These are phyloP conservation scores for Microbotryum saponariae DNA, from an alignment of 1,284 basidiomycete genomes.

Conservation along the genomic window DNA sequence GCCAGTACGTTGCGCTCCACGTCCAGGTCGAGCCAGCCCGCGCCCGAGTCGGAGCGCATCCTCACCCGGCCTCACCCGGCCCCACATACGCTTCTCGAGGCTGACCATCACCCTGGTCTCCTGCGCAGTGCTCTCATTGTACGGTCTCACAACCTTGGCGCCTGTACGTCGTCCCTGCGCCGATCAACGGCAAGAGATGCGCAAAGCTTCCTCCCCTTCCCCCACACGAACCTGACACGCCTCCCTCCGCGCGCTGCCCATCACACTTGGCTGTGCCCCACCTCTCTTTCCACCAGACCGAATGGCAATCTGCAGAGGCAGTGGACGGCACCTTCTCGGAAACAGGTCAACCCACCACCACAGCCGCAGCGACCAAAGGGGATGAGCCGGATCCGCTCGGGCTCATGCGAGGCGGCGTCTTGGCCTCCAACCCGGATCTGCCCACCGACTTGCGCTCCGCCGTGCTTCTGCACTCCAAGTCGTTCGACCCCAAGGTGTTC, in stretches of 20 bases:
- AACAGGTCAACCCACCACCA: neutral
- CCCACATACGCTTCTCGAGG: too few relatives aligned
- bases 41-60: neutral
- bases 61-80: neutral
- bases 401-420: conserved; percentile 31
- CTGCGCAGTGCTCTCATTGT: conserved; percentile 40
- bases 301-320: conserved; percentile 19
- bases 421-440: conserved; percentile 32
- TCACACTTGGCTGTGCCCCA: too few relatives aligned
- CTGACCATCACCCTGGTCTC: too few relatives aligned
- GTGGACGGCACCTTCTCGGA: conserved; percentile 11
- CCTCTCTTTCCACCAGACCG: conserved; percentile 4
- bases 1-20: conserved; percentile 20
- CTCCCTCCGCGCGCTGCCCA: too few relatives aligned
- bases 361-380: conserved; percentile 17
- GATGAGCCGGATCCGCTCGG: conserved; percentile 43
- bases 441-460: conserved; percentile 29
- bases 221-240: too few relatives aligned
- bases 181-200: neutral
- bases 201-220: too few relatives aligned
- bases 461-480: conserved; percentile 78
- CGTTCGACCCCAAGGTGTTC: conserved; percentile 92
- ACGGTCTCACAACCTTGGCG: conserved; percentile 41
- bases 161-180: conserved; percentile 32
- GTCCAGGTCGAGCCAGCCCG: neutral